phyloP scores from a whole-genome alignment of 2,329 filamentous ascomycete species.

The Beauveria rudraprayagi region DNA sequence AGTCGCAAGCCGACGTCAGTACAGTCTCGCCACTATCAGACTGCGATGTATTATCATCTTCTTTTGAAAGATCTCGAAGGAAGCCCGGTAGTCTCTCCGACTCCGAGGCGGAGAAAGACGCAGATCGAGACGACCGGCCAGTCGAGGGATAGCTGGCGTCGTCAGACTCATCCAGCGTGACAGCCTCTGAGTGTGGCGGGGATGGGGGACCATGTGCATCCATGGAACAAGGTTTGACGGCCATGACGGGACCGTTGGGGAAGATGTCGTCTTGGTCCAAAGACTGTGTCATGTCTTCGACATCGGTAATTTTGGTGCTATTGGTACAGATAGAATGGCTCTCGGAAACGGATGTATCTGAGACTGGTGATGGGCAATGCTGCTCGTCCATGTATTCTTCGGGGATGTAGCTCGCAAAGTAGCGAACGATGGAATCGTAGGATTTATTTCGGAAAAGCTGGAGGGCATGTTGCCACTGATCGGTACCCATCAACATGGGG shows the following conservation, averaged over 20 bases:
- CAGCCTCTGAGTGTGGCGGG: conserved; percentile 43
- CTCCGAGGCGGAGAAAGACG: conserved; percentile 46
- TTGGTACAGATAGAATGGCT: conserved; percentile 23
- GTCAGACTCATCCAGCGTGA: conserved; percentile 35
- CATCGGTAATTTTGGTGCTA: conserved; percentile 32
- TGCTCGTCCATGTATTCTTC: conserved; percentile 32
- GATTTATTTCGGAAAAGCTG: conserved; percentile 53
- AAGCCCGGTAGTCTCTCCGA: conserved; percentile 28
- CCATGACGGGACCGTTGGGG: conserved; percentile 29
- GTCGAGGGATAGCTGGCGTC: conserved; percentile 16
- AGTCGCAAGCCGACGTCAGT: conserved; percentile 37
- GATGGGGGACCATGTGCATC: conserved; percentile 23
- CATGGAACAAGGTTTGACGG: conserved; percentile 34
- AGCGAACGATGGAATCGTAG: conserved; percentile 52
- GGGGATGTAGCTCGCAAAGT: conserved; percentile 52
- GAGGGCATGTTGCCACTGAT: conserved; percentile 50
- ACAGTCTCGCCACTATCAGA: conserved; percentile 37
- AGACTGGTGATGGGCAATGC: conserved; percentile 27
- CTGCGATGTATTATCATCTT: conserved; percentile 37
- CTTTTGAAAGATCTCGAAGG: conserved; percentile 20
- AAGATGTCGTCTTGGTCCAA: conserved; percentile 34
- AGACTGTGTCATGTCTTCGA: conserved; percentile 31
- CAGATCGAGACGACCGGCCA: conserved; percentile 37
- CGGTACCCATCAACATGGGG: conserved; percentile 48
- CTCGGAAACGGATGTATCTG: conserved; percentile 22